Evolutionary conservation across 108 stramenopile species (phyloP).

Genomic region (Cyclostephanos invisitatus): DNA sequence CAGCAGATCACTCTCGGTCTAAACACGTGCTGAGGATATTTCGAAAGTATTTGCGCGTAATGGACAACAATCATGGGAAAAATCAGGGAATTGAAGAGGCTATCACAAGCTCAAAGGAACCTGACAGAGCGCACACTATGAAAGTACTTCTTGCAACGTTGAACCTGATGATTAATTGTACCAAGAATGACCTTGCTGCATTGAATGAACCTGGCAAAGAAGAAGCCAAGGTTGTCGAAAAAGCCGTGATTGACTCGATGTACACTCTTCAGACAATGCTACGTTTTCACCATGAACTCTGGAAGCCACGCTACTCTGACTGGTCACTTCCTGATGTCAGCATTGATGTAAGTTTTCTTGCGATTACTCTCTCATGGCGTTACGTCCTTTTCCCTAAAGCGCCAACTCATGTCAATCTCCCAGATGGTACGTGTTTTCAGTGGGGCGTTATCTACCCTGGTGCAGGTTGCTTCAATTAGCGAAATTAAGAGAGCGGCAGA

Average conservation of each 20-base stretch:
- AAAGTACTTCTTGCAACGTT: constrained; percentile 26
- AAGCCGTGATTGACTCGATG: constrained; percentile 15
- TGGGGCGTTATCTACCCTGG: constrained; percentile 21
- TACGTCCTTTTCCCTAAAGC: neutral
- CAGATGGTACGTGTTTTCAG: constrained; percentile 28
- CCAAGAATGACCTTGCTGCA: constrained; percentile 21
- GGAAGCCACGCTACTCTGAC: constrained; percentile 29
- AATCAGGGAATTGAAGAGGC: constrained; percentile 34
- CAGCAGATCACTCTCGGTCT: constrained; percentile 23
- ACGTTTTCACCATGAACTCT: constrained; percentile 45
- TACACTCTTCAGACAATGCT: constrained; percentile 27
- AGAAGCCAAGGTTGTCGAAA: constrained; percentile 16
- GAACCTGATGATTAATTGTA: constrained; percentile 18
- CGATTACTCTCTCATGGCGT: neutral
- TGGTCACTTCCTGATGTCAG: constrained; percentile 27
- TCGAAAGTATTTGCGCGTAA: constrained; percentile 17
- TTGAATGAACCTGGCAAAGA: constrained; percentile 30
- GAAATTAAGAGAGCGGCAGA: constrained; percentile 6
- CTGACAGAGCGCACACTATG: constrained; percentile 14
- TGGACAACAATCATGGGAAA: constrained; percentile 28
- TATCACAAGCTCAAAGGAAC: constrained; percentile 12
- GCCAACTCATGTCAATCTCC: neutral
- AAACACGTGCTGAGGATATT: constrained; percentile 28
- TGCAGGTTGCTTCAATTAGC: constrained; percentile 13
- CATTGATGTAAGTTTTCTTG: constrained; percentile 20